A percentile compares a stretch with the other conserved stretches of the same genome.
Evolutionary conservation across 192 early-diverging fungal genomes (phyloP).

Genomic region (Cladochytrium replicatum): DNA sequence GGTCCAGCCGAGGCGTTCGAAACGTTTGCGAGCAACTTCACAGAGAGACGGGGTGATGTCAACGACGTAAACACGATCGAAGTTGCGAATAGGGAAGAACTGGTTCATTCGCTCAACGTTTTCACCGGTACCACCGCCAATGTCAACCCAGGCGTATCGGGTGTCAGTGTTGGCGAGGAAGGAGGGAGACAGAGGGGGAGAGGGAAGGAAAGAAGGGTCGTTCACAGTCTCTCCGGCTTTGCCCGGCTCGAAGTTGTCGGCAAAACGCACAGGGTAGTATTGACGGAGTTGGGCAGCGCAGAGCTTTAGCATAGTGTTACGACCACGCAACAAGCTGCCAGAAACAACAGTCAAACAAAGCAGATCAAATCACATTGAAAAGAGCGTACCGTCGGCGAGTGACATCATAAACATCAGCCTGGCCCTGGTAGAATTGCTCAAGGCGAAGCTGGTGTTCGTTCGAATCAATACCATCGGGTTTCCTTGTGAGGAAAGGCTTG

Average conservation of each 20-base stretch:
- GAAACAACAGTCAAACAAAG: constrained; percentile 2
- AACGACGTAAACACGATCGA: constrained; percentile 67
- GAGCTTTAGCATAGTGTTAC: constrained; percentile 68
- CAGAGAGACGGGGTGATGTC: constrained; percentile 77
- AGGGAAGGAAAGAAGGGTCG: constrained; percentile 24
- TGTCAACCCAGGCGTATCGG: constrained; percentile 40
- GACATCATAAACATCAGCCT: constrained; percentile 70
- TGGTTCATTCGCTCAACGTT: constrained; percentile 59
- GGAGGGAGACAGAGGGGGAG: constrained; percentile 34
- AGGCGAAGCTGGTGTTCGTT: constrained; percentile 60
- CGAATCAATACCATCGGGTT: constrained; percentile 48
- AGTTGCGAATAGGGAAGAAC: constrained; percentile 61
- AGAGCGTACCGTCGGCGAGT: constrained; percentile 45
- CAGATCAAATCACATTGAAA: constrained; percentile 4
- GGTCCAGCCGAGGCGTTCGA: constrained; percentile 64
- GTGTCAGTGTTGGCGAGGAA: constrained; percentile 20
- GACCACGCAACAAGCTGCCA: constrained; percentile 54
- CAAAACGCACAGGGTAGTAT: constrained; percentile 31
- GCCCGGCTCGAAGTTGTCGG: constrained; percentile 23
- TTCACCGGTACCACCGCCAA: constrained; percentile 44
- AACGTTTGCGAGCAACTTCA: constrained; percentile 63
- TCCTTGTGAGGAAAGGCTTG: constrained; percentile 40
- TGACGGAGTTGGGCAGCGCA: constrained; percentile 64
- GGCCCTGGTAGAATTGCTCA: constrained; percentile 71
- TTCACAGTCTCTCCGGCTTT: constrained; percentile 21